Evolutionary conservation across 352 stramenopile genomes (phyloP).

Genomic region (Plasmopara muralis): DNA sequence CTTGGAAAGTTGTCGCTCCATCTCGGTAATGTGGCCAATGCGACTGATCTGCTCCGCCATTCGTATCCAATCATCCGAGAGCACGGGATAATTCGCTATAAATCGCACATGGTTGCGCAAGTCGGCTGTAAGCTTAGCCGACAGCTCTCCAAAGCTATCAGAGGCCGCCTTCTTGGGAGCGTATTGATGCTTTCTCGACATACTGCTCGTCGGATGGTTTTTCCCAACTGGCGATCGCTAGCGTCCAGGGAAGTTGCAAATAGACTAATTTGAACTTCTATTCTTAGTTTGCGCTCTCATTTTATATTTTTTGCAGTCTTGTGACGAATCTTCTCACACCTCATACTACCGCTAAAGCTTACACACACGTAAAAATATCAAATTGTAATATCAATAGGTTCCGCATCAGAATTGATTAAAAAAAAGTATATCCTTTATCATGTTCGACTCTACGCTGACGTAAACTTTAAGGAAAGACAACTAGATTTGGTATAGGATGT

Average conservation of each 20-base stretch:
- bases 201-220: conserved; percentile 14
- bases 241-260: conserved; percentile 2
- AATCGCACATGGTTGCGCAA: conserved; percentile 83
- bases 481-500: too few species aligned
- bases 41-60: conserved; percentile 86
- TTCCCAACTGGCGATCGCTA: conserved; percentile 4
- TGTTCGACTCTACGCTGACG: too few species aligned
- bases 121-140: conserved; percentile 78
- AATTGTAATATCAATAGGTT: too few species aligned
- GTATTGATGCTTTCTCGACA: conserved; percentile 57
- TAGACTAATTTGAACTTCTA: too few species aligned
- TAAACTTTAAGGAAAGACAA: too few species aligned
- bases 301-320: too few species aligned
- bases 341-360: too few species aligned
- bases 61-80: conserved; percentile 82
- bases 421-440: too few species aligned
- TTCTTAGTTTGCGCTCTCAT: too few species aligned
- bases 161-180: conserved; percentile 38
- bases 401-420: too few species aligned
- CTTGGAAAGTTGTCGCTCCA: conserved; percentile 79
- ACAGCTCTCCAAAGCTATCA: conserved; percentile 81
- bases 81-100: conserved; percentile 80
- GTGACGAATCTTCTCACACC: too few species aligned
- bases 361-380: too few species aligned
- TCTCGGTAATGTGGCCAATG: conserved; percentile 87